phyloP scores from a whole-genome alignment of 2,329 filamentous ascomycete genomes.

The Neofusicoccum umdonicola region DNA sequence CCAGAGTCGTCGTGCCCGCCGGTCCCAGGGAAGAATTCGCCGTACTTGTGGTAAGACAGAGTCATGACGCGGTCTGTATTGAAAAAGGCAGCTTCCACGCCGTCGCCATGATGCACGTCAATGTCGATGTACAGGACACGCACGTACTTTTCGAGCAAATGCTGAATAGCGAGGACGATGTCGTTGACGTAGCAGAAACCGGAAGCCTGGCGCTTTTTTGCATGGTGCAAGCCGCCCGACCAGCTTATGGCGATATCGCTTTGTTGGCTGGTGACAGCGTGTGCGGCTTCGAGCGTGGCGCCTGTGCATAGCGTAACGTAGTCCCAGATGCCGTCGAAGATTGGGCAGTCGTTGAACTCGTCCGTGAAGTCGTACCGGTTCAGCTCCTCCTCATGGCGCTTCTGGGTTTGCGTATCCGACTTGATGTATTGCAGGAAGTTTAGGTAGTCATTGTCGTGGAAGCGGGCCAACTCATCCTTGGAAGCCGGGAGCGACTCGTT shows the following conservation, averaged over 20 bases:
- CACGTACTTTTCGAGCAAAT: slow-evolving; percentile 76
- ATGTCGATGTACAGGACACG: slow-evolving; percentile 94
- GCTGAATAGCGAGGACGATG: slow-evolving; percentile 89
- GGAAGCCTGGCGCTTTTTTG: slow-evolving; percentile 88
- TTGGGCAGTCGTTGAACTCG: slow-evolving; percentile 73
- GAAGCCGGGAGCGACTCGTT: slow-evolving; percentile 82
- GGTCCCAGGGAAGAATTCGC: slow-evolving; percentile 90
- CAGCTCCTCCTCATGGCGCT: slow-evolving; percentile 40
- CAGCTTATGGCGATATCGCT: slow-evolving; percentile 97
- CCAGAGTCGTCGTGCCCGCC: slow-evolving; percentile 85
- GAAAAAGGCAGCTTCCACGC: slow-evolving; percentile 88
- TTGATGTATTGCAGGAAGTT: slow-evolving; percentile 70
- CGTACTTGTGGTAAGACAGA: slow-evolving; percentile 95
- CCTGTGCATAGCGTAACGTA: slow-evolving; percentile 94
- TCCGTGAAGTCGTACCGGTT: slow-evolving; percentile 78
- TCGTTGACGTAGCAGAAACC: slow-evolving; percentile 99
- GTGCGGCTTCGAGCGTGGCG: slow-evolving; percentile 83
- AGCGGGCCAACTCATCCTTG: slow-evolving; percentile 81
- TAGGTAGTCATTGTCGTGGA: slow-evolving; percentile 86
- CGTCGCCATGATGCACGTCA: slow-evolving; percentile 87
- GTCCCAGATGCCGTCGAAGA: slow-evolving; percentile 93
- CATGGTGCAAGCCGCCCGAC: slow-evolving; percentile 94
- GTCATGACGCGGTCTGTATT: slow-evolving; percentile 89
- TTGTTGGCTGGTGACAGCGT: slow-evolving; percentile 80
- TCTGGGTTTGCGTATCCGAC: slow-evolving; percentile 3